A percentile compares a stretch with the other conserved stretches of the same genome.
These are phyloP conservation scores for Silene coronaria DNA, from an alignment of 179 eudicot genomes.

Conservation along the genomic window DNA sequence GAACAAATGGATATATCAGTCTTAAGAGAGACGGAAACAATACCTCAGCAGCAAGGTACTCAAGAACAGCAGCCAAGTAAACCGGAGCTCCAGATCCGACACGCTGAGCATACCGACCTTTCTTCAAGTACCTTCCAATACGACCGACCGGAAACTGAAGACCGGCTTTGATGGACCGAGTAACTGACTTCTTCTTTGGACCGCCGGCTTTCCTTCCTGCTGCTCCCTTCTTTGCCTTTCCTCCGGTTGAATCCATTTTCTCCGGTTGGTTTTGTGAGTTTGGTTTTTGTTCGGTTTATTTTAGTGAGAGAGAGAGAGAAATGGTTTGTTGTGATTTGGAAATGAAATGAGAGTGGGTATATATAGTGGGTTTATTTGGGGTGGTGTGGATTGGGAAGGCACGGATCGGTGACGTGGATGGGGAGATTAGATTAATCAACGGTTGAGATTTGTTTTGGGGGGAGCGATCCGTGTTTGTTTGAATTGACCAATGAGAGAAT, in stretches of 20 bases:
- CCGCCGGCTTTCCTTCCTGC: constrained; percentile 22
- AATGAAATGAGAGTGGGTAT: neutral
- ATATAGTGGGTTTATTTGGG: neutral
- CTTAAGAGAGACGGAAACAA: too few species aligned
- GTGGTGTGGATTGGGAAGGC: neutral
- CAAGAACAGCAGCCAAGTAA: constrained; percentile 29
- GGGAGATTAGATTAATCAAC: neutral
- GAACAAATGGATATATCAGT: too few species aligned
- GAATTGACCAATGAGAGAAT: neutral
- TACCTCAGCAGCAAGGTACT: constrained; percentile 32
- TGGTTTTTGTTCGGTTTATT: too few species aligned
- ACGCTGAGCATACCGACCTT: constrained; percentile 27
- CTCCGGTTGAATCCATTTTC: constrained; percentile 18
- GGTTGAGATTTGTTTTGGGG: neutral
- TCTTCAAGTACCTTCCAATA: constrained; percentile 28
- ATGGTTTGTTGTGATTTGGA: neutral
- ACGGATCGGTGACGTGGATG: neutral
- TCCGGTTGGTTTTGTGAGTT: neutral
- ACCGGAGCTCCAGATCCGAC: constrained; percentile 30
- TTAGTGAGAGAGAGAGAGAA: neutral
- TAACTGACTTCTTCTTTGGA: constrained; percentile 21
- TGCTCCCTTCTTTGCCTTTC: constrained; percentile 22
- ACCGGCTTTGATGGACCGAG: constrained; percentile 24
- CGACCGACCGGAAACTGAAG: constrained; percentile 30
- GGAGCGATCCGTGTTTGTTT: constrained; percentile 2